phyloP scores from a whole-genome alignment of 2,329 filamentous ascomycete genomes.

The Setomelanomma holmii region DNA sequence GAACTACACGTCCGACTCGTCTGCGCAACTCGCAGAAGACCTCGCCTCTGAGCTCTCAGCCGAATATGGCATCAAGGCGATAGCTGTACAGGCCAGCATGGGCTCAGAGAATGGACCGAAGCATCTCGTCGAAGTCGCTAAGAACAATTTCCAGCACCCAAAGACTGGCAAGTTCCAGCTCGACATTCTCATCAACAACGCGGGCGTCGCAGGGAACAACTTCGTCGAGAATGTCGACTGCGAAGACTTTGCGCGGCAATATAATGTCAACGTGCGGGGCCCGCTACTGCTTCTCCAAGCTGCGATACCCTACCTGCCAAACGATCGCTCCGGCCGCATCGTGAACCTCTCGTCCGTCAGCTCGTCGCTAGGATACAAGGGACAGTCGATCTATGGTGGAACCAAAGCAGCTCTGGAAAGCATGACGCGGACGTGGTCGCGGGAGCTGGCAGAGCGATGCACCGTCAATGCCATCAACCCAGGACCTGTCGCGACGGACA shows the following conservation, averaged over 20 bases:
- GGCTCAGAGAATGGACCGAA: conserved; percentile 66
- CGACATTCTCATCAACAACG: conserved; percentile 89
- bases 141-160: conserved; percentile 64
- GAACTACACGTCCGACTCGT: conserved; percentile 73
- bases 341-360: conserved; percentile 68
- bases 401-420: conserved; percentile 72
- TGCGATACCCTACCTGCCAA: conserved; percentile 71
- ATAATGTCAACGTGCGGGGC: conserved; percentile 81
- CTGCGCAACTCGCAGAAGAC: conserved; percentile 57
- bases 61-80: conserved; percentile 65
- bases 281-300: conserved; percentile 81
- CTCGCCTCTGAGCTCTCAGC: conserved; percentile 64
- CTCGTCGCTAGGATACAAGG: conserved; percentile 63
- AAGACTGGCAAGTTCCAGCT: conserved; percentile 68
- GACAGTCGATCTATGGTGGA: conserved; percentile 68
- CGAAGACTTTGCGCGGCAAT: conserved; percentile 73
- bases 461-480: conserved; percentile 73
- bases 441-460: conserved; percentile 66
- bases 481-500: conserved; percentile 68
- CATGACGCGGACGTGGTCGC: conserved; percentile 73
- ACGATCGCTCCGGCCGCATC: conserved; percentile 70
- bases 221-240: conserved; percentile 67
- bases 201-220: conserved; percentile 72
- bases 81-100: conserved; percentile 75
- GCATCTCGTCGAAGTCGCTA: conserved; percentile 65